A percentile compares a stretch with the other conserved stretches of the same genome.
Conservation (phyloP, 176 grass and related monocot species). For the Triticum timopheevii region DNA sequence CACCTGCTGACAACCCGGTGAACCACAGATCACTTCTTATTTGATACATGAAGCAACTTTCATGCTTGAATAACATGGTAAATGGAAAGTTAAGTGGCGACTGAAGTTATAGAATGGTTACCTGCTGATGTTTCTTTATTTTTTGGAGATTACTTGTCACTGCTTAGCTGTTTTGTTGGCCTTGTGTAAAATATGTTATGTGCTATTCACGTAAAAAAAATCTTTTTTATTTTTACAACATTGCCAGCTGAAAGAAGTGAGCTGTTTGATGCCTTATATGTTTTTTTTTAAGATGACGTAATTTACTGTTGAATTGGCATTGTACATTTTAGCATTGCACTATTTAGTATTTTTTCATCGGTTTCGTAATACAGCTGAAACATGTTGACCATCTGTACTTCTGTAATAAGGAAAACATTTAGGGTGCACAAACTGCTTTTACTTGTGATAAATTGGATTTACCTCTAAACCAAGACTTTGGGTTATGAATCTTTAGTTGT, state of each 20-base stretch:
- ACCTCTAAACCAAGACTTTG: neutral
- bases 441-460: neutral
- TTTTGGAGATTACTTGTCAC: too few relatives aligned
- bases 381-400: neutral
- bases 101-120: neutral
- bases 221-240: neutral
- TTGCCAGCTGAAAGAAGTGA: neutral
- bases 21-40: too few relatives aligned
- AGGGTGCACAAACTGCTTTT: neutral
- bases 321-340: neutral
- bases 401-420: neutral
- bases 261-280: neutral
- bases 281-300: neutral
- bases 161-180: too few relatives aligned
- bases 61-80: neutral
- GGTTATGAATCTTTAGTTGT: neutral
- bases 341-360: neutral
- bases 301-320: too few relatives aligned
- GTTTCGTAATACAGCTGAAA: neutral
- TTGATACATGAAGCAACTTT: neutral
- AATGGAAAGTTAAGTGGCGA: neutral
- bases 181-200: too few relatives aligned
- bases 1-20: too few relatives aligned
- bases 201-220: too few relatives aligned
- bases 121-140: too few relatives aligned